A percentile compares a stretch with the other conserved stretches of the same genome.
phyloP scores from a whole-genome alignment of 495 filamentous ascomycete genomes.

The Choiromyces venosus region DNA sequence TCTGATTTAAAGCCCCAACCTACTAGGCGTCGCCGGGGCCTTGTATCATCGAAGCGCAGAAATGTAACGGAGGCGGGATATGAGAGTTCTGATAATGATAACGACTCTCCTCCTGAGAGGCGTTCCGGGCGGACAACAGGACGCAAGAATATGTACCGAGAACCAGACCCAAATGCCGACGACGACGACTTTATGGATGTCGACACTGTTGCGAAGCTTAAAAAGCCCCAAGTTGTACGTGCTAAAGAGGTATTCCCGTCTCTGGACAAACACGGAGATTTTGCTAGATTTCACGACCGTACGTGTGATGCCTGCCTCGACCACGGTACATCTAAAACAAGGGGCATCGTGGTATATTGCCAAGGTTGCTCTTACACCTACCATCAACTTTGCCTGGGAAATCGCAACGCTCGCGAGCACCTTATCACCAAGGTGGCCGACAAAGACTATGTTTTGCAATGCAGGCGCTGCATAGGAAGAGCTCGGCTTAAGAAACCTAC shows the following conservation, averaged over 20 bases:
- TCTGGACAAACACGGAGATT: constrained; percentile 31
- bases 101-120: not conserved
- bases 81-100: not conserved
- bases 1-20: constrained; percentile 13
- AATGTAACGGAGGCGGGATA: not conserved
- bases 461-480: constrained; percentile 69
- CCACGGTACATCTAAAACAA: constrained; percentile 53
- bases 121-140: constrained; percentile 25
- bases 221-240: constrained; percentile 27
- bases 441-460: constrained; percentile 81
- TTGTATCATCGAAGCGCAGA: not conserved
- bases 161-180: constrained; percentile 19
- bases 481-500: constrained; percentile 60
- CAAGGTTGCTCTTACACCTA: constrained; percentile 83
- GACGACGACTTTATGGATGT: constrained; percentile 43
- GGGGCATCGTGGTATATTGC: constrained; percentile 65
- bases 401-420: constrained; percentile 69
- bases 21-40: not conserved
- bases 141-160: constrained; percentile 33
- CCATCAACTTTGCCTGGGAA: constrained; percentile 74
- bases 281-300: constrained; percentile 53
- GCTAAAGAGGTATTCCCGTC: constrained; percentile 31
- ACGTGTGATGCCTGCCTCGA: constrained; percentile 67
- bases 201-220: constrained; percentile 8
- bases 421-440: constrained; percentile 83